Base-by-base conservation (phyloP, 306 rosid species). In the Carpinus viminea region DNA sequence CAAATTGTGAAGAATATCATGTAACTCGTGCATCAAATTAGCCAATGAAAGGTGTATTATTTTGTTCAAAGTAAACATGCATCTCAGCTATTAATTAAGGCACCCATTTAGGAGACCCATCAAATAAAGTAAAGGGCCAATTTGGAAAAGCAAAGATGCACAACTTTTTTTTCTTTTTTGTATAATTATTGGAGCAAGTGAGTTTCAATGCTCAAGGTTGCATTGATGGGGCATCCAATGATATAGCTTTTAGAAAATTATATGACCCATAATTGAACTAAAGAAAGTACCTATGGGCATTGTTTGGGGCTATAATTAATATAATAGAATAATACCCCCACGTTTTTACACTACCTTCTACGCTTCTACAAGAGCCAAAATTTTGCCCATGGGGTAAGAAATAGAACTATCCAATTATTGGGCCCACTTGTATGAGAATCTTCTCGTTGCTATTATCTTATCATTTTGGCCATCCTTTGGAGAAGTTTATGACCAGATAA, bases 131-230 rank as follows among this genome's bases (percentile, higher is more conserved):
- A 13, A 69, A 68, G 38, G 2, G 65, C 28, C 26, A 18, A 43
- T 51, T 41, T 57, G 78, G 68, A 24, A 7, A 24, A 41, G 11
- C 9, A 28, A 75, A 76, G 57, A 53, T 57, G 66, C 72, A n/a
- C 18, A 69, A 41, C 45, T 41, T 8, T 41, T 5, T 41, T 41
- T 41, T 5, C 20, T 72, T 75, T 76, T 76, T 50, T n/a, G 36
- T 17, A 62, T 38, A 26, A 76, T 76, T 47, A 70, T 38, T 75
- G 75, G 74, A 64, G 52, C 38, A 74, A 70, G 13, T 55, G 10
- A 70, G 79, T 45, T 76, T 80, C 61, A 74, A 70, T 46, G 59
- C 68, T 76, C 70, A 13, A 76, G 74, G 85, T 72, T 46, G 34
- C 59, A 73, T 43, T 41, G 60, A 6, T 50, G 73, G 8, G 38